These are phyloP conservation scores for Sungouiozyma ichnusensis DNA, from an alignment of 805 yeast species.

Conservation along the genomic window DNA sequence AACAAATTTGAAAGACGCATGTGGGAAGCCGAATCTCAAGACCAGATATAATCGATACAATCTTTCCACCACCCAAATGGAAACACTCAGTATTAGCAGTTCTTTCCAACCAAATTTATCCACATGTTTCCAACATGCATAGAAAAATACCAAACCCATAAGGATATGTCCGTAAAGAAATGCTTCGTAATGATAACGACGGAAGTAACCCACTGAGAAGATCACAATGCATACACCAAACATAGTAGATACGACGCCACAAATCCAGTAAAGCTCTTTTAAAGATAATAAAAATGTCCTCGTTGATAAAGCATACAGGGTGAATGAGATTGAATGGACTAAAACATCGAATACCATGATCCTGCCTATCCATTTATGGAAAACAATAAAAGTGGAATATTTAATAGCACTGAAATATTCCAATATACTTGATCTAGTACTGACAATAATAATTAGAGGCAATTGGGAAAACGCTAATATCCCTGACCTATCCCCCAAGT, in stretches of 20 bases:
- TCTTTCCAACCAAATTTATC: slow-evolving; percentile 34
- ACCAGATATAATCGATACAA: slow-evolving; percentile 29
- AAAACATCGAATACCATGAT: slow-evolving; percentile 30
- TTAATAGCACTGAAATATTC: slow-evolving; percentile 52
- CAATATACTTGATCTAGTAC: slow-evolving; percentile 64
- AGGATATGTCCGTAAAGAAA: slow-evolving; percentile 37
- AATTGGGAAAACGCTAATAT: slow-evolving; percentile 36
- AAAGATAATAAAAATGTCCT: slow-evolving; percentile 5
- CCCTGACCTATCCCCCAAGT: slow-evolving; percentile 39
- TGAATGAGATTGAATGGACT: slow-evolving; percentile 33
- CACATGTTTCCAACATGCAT: slow-evolving; percentile 40
- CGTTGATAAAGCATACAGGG: slow-evolving; percentile 26
- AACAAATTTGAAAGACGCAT: slow-evolving; percentile 11
- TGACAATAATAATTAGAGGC: slow-evolving; percentile 51
- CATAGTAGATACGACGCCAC: slow-evolving; percentile 33
- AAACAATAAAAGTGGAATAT: slow-evolving; percentile 49
- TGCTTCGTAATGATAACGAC: slow-evolving; percentile 35
- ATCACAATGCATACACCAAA: slow-evolving; percentile 22
- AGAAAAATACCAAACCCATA: slow-evolving; percentile 33
- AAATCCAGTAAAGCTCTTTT: slow-evolving; percentile 28
- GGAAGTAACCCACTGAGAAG: slow-evolving; percentile 25
- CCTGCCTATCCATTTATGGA: slow-evolving; percentile 52
- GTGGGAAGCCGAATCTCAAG: slow-evolving; percentile 13
- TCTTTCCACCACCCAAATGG: slow-evolving; percentile 36
- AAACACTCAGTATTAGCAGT: slow-evolving; percentile 31